Conservation (phyloP, 1,284 basidiomycete species). For the Phenoliferia sp. region DNA sequence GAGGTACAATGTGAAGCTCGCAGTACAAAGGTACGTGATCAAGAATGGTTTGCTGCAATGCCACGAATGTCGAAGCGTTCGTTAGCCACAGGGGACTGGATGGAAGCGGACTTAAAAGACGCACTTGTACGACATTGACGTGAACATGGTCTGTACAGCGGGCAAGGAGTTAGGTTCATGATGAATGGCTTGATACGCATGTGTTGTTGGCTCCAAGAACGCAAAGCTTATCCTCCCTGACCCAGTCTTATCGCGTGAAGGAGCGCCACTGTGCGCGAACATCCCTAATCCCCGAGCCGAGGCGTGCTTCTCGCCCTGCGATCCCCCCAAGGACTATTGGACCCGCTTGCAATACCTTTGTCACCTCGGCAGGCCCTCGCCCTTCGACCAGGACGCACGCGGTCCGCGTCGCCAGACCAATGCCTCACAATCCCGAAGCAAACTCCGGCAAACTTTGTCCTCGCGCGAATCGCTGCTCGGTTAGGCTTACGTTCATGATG, state of each 20-base stretch:
- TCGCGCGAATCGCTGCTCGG: neutral
- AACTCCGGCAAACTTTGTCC: neutral
- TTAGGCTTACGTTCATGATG: slow-evolving; percentile 29
- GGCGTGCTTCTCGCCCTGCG: too few species aligned
- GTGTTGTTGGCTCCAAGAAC: neutral
- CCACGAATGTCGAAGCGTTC: neutral
- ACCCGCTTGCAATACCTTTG: too few species aligned
- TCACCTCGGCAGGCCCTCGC: too few species aligned
- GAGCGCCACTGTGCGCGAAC: too few species aligned
- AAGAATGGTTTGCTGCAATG: slow-evolving; percentile 40
- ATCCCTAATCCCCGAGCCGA: too few species aligned
- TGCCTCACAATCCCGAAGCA: neutral
- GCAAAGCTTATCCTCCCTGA: neutral
- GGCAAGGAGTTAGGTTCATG: neutral
- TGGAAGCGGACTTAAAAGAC: slow-evolving; percentile 5
- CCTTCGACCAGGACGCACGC: too few species aligned
- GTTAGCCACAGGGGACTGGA: neutral
- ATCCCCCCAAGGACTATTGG: too few species aligned
- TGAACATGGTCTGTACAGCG: slow-evolving; percentile 31
- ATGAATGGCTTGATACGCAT: neutral
- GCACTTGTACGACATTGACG: slow-evolving; percentile 33
- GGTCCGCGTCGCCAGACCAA: too few species aligned
- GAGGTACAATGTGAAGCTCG: slow-evolving; percentile 84
- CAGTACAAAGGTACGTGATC: slow-evolving; percentile 80
- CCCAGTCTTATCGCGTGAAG: too few species aligned